These are phyloP conservation scores for Coemansia sp. DNA, from an alignment of 192 early-diverging fungal genomes.

Conservation along the genomic window DNA sequence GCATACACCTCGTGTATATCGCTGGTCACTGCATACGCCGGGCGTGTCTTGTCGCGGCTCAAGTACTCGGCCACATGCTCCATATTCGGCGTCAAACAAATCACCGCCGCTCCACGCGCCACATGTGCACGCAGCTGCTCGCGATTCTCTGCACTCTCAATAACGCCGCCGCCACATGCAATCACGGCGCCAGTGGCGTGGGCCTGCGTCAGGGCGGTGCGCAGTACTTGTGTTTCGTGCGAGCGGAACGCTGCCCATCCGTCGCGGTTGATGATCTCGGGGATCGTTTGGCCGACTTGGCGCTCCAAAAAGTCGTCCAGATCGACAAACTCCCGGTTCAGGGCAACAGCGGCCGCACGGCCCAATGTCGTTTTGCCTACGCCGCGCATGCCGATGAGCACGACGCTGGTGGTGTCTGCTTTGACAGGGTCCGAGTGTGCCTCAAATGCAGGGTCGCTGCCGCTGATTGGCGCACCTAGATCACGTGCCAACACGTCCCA, in stretches of 20 bases:
- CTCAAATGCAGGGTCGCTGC: slow-evolving; percentile 29
- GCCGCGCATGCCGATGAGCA: slow-evolving; percentile 99
- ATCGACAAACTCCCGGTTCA: slow-evolving; percentile 82
- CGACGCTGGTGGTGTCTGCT: slow-evolving; percentile 50
- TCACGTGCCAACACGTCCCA: slow-evolving; percentile 91
- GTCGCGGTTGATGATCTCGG: slow-evolving; percentile 69
- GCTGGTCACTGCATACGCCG: slow-evolving; percentile 69
- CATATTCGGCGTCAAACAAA: slow-evolving; percentile 79
- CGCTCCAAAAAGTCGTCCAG: slow-evolving; percentile 83
- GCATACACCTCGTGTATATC: slow-evolving; percentile 80
- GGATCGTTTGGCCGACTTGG: slow-evolving; percentile 69
- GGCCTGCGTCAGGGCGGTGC: slow-evolving; percentile 56
- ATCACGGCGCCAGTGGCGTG: slow-evolving; percentile 69
- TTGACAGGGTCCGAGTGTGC: background rate
- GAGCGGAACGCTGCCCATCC: slow-evolving; percentile 89
- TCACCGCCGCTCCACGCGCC: slow-evolving; percentile 58
- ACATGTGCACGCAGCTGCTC: slow-evolving; percentile 64
- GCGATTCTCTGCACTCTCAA: slow-evolving; percentile 79
- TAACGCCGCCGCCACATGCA: slow-evolving; percentile 94
- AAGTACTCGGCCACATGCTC: slow-evolving; percentile 80
- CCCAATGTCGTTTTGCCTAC: slow-evolving; percentile 93
- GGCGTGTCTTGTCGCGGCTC: slow-evolving; percentile 76
- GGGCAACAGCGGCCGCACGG: slow-evolving; percentile 61
- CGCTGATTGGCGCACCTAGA: slow-evolving; percentile 61
- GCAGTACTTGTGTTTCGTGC: slow-evolving; percentile 72